Base-by-base conservation (phyloP, 768 basidiomycete genomes). In the Tulasnella sp. region DNA sequence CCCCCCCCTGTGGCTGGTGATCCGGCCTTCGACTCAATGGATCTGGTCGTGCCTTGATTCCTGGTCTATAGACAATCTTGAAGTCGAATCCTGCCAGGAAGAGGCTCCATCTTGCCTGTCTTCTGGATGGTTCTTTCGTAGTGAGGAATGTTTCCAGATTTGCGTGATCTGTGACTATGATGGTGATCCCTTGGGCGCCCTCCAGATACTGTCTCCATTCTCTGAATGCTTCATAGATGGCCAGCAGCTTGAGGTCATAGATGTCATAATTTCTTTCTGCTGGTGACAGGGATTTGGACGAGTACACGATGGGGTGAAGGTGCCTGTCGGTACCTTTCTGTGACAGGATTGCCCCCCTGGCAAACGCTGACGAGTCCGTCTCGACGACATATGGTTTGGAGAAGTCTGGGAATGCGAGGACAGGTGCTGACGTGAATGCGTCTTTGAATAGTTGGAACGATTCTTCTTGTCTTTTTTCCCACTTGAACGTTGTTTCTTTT, bases 211-310 rank as follows among this genome's bases (percentile, higher is more conserved):
- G 54, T 7, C 41, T 3, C 54, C 54, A 56, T 17, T 56, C n/a
- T n/a, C 48, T 32, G 45, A 62, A 59, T 19, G 61, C 53, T 13
- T 45, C 19, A 23, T 53, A 23, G 19, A 71, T 67, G 17, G 70
- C 69, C 3, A 70, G 60, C 9, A 70, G 38, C 48, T 72, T 70
- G 58, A 70, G 70, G 51, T 71, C 70, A 54, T 67, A 61, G 15
- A 69, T 64, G 27, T 64, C 59, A 60, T 72, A 64, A 44, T 58
- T 60, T n/a, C 7, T 3, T 29, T 64, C 63, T 21, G 63, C 56
- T 21, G 50, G 48, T 2, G 48, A 27, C 48, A 63, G 24, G 9
- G 51, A 51, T 15, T 52, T 48, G 26, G 63, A 64, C 26, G 45
- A 21, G 24, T 44, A 64, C 4, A 51, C 61, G n/a, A 59, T 42